phyloP scores from a whole-genome alignment of 345 rosid genomes.

The Psidium friedrichsthalianum region DNA sequence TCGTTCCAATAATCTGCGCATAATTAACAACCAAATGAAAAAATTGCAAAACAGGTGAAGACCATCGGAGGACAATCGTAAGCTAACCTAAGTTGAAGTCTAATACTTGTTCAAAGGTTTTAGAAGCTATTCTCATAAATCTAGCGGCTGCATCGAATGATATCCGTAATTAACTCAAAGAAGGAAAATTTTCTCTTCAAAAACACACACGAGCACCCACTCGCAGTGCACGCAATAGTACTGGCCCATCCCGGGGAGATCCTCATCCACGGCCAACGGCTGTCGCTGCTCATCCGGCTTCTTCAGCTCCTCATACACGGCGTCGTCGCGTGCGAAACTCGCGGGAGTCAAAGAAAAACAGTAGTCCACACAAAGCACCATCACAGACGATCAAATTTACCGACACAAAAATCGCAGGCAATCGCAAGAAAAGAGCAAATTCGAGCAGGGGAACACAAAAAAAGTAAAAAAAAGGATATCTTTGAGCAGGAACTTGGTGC shows the following conservation, averaged over 20 bases:
- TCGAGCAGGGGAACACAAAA: background rate
- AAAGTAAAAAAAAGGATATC: slow-evolving; percentile 53
- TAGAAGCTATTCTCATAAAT: background rate
- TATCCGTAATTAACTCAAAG: background rate
- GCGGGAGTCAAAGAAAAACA: slow-evolving; percentile 22
- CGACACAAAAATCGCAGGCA: background rate
- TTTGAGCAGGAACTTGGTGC: slow-evolving; percentile 68
- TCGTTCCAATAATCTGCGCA: background rate
- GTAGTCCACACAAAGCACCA: background rate
- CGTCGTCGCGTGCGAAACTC: slow-evolving; percentile 57
- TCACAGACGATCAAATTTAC: background rate
- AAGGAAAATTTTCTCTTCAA: background rate
- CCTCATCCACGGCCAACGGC: slow-evolving; percentile 59
- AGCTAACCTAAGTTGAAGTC: background rate
- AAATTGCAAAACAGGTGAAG: background rate
- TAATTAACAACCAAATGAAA: background rate
- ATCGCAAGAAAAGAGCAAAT: background rate
- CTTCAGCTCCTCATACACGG: slow-evolving; percentile 65
- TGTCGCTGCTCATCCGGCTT: slow-evolving; percentile 46
- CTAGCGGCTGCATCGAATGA: background rate
- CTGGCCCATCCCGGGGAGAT: slow-evolving; percentile 99
- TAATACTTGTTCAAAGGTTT: background rate
- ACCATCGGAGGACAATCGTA: background rate
- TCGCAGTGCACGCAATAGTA: slow-evolving; percentile 95
- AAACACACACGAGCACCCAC: slow-evolving; percentile 17